Evolutionary conservation across 1,284 basidiomycete species (phyloP).

Genomic region (Ceratobasidium sp.): DNA sequence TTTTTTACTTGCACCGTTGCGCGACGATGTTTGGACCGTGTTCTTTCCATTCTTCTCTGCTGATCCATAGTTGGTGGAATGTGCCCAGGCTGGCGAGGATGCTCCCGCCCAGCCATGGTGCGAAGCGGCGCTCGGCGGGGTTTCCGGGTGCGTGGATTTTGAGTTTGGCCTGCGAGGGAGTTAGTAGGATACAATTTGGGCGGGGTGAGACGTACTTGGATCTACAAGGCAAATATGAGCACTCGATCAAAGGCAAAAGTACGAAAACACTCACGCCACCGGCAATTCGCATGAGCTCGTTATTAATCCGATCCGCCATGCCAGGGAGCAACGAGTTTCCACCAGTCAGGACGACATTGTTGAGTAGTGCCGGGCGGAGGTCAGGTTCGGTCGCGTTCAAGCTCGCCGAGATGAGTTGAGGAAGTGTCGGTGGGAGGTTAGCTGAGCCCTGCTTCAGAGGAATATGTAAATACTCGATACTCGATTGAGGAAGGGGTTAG

Average conservation of each 20-base stretch:
- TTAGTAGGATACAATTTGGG: conserved; percentile 48
- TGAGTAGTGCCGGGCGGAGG: conserved; percentile 84
- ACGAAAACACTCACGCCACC: conserved; percentile 68
- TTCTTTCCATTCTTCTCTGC: conserved; percentile 90
- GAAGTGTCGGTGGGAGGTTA: conserved; percentile 75
- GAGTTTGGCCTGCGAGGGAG: conserved; percentile 51
- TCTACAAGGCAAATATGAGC: neutral
- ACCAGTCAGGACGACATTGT: conserved; percentile 94
- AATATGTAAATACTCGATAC: conserved; percentile 26
- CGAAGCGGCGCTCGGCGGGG: conserved; percentile 84
- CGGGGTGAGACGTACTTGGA: conserved; percentile 26
- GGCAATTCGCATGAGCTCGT: conserved; percentile 78
- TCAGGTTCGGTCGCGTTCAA: conserved; percentile 90
- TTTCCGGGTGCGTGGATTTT: conserved; percentile 93
- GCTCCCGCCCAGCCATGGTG: conserved; percentile 92
- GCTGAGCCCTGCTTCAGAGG: conserved; percentile 47
- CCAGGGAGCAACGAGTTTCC: conserved; percentile 89
- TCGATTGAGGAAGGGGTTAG: conserved; percentile 40
- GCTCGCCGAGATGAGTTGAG: conserved; percentile 78
- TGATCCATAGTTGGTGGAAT: conserved; percentile 96
- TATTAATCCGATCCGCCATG: conserved; percentile 81
- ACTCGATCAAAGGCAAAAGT: conserved; percentile 13
- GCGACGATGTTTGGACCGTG: conserved; percentile 78
- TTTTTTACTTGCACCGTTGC: conserved; percentile 74
- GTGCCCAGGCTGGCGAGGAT: conserved; percentile 92